Base-by-base conservation (phyloP, 345 rosid genomes). In the Moricandia arvensis region DNA sequence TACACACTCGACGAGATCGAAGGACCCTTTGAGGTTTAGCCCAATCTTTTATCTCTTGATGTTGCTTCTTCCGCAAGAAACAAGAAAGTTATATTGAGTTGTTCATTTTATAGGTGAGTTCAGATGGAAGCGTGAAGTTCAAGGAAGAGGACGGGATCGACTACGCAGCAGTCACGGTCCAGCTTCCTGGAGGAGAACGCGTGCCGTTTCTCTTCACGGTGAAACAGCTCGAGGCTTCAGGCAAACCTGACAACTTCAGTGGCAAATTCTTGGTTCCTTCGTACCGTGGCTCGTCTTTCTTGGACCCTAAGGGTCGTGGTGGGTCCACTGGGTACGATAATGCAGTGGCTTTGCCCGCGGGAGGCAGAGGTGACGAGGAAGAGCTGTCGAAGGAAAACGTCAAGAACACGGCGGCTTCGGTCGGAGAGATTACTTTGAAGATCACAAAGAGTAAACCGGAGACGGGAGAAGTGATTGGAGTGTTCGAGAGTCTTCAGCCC, bases 291-390 rank as follows among this genome's bases (percentile, higher is more conserved):
- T 82, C 98, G 0, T 91, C 98, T 4, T 93, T 93, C 81, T 85
- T 93, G 88, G 98, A 93, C 95, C 98, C 98, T 2, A 93, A 91
- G 85, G 98, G 97, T 16, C 83, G 97, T 45, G 96, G 97, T 71
- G 96, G 98, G 0, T 93, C 97, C 10, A 85, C 89, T 8, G 98
- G 98, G 5, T 93, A 93, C 38, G 91, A 93, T 61, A 93, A 83
- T 60, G 98, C 97, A 0, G 87, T 93, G n/a, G 96, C 98, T 13
- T 82, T 93, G 80, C 98, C 97, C 0, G 97, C 96, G 0, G 98
- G 96, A 33, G 97, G 98, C 7, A 90, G 96, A 78, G 98, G 97
- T 58, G 98, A 91, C 0, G 98, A 93, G 83, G 98, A 91, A 83
- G 98, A 93, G 27, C 84, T 88, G 1, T 24, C 76, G 0, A 91